Evolutionary conservation across 169 alveolate species (phyloP).

Genomic region (Perkinsus olseni): DNA sequence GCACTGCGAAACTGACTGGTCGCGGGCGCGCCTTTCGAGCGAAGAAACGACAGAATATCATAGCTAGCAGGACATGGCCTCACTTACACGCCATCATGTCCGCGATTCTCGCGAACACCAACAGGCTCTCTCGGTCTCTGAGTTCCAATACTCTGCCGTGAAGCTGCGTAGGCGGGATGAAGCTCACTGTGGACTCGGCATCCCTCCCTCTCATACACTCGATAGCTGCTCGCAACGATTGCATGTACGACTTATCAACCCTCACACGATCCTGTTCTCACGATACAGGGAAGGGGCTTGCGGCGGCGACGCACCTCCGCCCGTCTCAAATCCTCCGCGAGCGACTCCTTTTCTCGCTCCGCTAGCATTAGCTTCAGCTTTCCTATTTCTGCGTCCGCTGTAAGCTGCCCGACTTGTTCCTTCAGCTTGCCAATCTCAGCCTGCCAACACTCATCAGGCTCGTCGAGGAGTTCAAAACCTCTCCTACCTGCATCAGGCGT

Average conservation of each 20-base stretch:
- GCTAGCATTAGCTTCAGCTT: not conserved
- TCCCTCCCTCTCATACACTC: not conserved
- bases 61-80: too few species aligned
- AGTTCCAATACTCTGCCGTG: too few species aligned
- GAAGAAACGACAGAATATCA: too few species aligned
- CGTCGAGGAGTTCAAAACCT: not conserved
- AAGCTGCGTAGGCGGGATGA: too few species aligned
- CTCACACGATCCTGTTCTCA: not conserved
- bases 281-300: not conserved
- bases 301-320: not conserved
- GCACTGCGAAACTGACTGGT: too few species aligned
- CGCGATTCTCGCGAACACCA: too few species aligned
- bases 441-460: not conserved
- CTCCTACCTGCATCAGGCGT: not conserved
- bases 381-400: not conserved
- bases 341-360: not conserved
- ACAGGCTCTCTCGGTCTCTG: too few species aligned
- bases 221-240: not conserved
- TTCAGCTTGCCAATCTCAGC: not conserved
- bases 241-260: not conserved
- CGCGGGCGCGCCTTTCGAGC: too few species aligned
- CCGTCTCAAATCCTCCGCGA: not conserved
- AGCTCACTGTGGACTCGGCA: not conserved
- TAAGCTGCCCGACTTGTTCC: not conserved
- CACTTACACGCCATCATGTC: too few species aligned